phyloP scores from a whole-genome alignment of 1,139 yeast genomes.

The Sugiyamaella pinicola region DNA sequence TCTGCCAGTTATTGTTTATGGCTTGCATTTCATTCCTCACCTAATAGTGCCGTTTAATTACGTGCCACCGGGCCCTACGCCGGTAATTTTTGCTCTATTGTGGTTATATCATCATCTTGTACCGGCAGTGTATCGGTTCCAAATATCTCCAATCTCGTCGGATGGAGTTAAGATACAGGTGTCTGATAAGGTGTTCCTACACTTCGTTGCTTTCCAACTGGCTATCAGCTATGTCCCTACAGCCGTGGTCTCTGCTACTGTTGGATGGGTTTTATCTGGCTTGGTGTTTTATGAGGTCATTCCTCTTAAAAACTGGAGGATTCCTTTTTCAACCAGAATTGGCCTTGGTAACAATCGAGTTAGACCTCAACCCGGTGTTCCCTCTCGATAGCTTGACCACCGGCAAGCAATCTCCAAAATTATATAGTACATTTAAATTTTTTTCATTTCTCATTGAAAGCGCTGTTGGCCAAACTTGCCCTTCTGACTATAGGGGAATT shows the following conservation, averaged over 20 bases:
- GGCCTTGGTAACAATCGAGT: slow-evolving; percentile 2
- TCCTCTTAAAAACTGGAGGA: slow-evolving; percentile 61
- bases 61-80: slow-evolving; percentile 63
- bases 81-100: slow-evolving; percentile 59
- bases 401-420: background rate
- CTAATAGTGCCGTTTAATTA: slow-evolving; percentile 28
- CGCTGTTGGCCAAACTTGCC: too few relatives aligned
- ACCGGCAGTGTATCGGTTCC: slow-evolving; percentile 64
- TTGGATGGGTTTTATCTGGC: slow-evolving; percentile 65
- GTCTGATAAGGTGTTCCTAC: slow-evolving; percentile 61
- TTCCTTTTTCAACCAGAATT: slow-evolving; percentile 38
- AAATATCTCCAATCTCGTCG: slow-evolving; percentile 44
- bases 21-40: slow-evolving; percentile 42
- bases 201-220: slow-evolving; percentile 55
- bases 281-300: slow-evolving; percentile 56
- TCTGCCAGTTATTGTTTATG: slow-evolving; percentile 41
- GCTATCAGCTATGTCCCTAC: slow-evolving; percentile 44
- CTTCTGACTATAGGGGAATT: too few relatives aligned
- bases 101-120: slow-evolving; percentile 58
- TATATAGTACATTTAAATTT: too few relatives aligned
- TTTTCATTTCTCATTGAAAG: too few relatives aligned
- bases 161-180: slow-evolving; percentile 36
- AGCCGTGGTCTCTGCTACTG: slow-evolving; percentile 53
- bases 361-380: background rate
- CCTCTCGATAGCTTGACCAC: too few relatives aligned